Conservation (phyloP, 2,329 filamentous ascomycete species). For the Fusarium sp. region DNA sequence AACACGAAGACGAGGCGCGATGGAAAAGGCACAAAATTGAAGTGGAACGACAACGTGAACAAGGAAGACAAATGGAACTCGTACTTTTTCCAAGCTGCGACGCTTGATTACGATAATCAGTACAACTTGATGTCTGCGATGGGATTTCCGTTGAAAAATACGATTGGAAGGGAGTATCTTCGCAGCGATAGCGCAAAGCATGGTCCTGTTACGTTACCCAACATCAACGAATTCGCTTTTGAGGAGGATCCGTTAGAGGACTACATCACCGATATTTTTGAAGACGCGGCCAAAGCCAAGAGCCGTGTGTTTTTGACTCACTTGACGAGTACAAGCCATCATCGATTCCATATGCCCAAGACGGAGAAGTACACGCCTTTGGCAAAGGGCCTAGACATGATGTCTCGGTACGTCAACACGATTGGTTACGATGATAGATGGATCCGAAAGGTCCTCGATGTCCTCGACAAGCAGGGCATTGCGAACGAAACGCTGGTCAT, state of each 20-base stretch:
- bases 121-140: constrained; percentile 48
- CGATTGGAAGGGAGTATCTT: constrained; percentile 49
- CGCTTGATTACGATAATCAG: constrained; percentile 52
- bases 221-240: constrained; percentile 54
- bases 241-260: constrained; percentile 50
- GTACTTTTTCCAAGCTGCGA: constrained; percentile 52
- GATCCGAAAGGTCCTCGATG: constrained; percentile 48
- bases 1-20: neutral
- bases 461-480: constrained; percentile 50
- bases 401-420: constrained; percentile 51
- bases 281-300: constrained; percentile 46
- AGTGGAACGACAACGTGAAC: constrained; percentile 2
- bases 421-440: constrained; percentile 51
- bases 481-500: constrained; percentile 52
- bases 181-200: constrained; percentile 48
- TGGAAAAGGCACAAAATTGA: neutral
- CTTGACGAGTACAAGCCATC: constrained; percentile 54
- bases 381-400: constrained; percentile 46
- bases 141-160: constrained; percentile 48
- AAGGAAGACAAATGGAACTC: constrained; percentile 49
- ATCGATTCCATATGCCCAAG: constrained; percentile 49
- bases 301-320: constrained; percentile 53
- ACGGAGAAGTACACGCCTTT: constrained; percentile 47
- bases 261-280: constrained; percentile 52
- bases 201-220: constrained; percentile 46